phyloP scores from a whole-genome alignment of 495 filamentous ascomycete species.

The Darksidea phi region DNA sequence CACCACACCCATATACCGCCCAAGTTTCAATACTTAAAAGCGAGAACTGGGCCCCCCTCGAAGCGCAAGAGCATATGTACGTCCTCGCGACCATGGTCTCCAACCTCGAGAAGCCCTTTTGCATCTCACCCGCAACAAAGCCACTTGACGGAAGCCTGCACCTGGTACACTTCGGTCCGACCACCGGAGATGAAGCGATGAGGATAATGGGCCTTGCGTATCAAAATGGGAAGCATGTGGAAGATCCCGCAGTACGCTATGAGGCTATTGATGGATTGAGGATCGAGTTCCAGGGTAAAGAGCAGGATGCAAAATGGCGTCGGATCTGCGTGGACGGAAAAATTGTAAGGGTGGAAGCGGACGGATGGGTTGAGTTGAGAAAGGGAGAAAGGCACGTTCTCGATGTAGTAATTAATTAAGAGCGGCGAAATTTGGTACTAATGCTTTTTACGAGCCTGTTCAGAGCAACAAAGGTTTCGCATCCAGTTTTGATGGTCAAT shows the following conservation, averaged over 20 bases:
- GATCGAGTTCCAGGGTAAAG: constrained; percentile 63
- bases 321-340: constrained; percentile 87
- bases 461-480: too few relatives aligned
- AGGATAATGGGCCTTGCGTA: constrained; percentile 75
- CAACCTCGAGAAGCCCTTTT: constrained; percentile 75
- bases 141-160: constrained; percentile 66
- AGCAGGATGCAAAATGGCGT: constrained; percentile 67
- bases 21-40: constrained; percentile 49
- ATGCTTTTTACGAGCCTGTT: too few relatives aligned
- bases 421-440: too few relatives aligned
- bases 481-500: too few relatives aligned
- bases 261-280: constrained; percentile 59
- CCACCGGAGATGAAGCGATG: constrained; percentile 64
- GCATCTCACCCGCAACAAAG: constrained; percentile 67
- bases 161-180: constrained; percentile 70
- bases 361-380: constrained; percentile 68
- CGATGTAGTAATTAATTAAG: constrained; percentile 12
- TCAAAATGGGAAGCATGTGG: constrained; percentile 67
- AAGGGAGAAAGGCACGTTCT: constrained; percentile 41
- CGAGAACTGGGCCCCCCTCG: constrained; percentile 40
- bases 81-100: constrained; percentile 71
- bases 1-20: constrained; percentile 68
- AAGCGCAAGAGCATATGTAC: constrained; percentile 61
- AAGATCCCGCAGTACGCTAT: constrained; percentile 62
- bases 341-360: constrained; percentile 67